Percentiles rank a stretch among this genome's conserved stretches.
phyloP scores from a whole-genome alignment of 225 moss, liverwort and hornwort genomes.

The Bryum argenteum region DNA sequence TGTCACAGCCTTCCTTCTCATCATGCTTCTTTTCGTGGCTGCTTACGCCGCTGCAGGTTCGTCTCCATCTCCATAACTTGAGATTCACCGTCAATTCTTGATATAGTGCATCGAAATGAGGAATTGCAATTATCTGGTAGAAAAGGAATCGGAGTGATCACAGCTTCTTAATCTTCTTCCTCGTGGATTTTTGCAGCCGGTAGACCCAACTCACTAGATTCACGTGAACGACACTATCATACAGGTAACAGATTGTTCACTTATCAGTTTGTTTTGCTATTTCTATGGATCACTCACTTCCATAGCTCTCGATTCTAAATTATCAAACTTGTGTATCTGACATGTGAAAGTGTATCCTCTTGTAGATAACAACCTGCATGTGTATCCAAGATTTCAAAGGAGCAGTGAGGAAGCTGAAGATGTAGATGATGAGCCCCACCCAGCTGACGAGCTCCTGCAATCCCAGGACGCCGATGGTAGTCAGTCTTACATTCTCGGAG shows the following conservation, averaged over 20 bases:
- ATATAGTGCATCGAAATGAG: background rate
- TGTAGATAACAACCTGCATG: slow-evolving; percentile 23
- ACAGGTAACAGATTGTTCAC: slow-evolving; percentile 23
- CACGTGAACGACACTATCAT: background rate
- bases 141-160: no score
- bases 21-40: slow-evolving; percentile 20
- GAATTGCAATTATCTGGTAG: background rate
- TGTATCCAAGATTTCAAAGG: slow-evolving; percentile 14
- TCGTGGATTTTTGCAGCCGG: slow-evolving; percentile 36
- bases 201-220: slow-evolving; percentile 10
- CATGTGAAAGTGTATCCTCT: background rate
- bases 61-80: background rate
- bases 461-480: slow-evolving; percentile 37
- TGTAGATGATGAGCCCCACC: slow-evolving; percentile 28
- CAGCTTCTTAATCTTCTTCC: background rate
- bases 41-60: slow-evolving; percentile 20
- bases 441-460: slow-evolving; percentile 49
- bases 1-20: slow-evolving; percentile 12
- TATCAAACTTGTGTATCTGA: background rate
- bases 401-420: slow-evolving; percentile 30
- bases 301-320: no score
- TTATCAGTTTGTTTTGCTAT: no score
- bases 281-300: no score
- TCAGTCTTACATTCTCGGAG: slow-evolving; percentile 38
- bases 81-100: background rate